These are phyloP conservation scores for Chlorella ohadii DNA, from an alignment of 139 green algal genomes.

Conservation along the genomic window DNA sequence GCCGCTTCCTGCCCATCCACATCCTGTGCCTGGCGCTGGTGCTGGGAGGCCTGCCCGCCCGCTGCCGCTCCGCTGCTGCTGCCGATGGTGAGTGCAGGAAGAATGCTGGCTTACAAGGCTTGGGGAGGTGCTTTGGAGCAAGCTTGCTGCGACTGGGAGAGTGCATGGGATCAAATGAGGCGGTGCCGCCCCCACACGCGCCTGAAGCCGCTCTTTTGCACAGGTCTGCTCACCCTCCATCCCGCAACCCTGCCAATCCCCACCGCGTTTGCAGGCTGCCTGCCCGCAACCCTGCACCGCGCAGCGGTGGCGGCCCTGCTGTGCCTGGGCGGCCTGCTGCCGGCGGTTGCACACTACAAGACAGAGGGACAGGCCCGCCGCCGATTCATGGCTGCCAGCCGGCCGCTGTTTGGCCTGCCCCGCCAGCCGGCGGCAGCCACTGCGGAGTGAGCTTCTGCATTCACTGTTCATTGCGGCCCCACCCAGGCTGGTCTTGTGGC, in stretches of 20 bases:
- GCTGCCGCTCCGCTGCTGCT: neutral
- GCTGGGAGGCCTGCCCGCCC: neutral
- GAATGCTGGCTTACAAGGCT: neutral
- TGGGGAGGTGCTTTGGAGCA: no score
- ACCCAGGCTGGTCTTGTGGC: no score
- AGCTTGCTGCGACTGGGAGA: no score
- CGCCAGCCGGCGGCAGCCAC: neutral
- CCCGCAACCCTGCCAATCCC: no score
- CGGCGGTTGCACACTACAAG: neutral
- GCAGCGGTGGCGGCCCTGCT: neutral
- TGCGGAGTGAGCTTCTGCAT: neutral
- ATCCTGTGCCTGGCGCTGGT: neutral
- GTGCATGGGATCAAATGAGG: no score
- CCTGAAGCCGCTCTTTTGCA: no score
- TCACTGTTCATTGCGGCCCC: no score
- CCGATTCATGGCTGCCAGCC: neutral
- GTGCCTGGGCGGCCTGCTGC: neutral
- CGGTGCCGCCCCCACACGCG: no score
- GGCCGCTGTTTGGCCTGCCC: neutral
- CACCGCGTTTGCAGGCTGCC: neutral
- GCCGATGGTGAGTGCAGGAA: neutral
- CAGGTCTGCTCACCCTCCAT: neutral
- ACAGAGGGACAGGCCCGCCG: neutral
- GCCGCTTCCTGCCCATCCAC: constrained; percentile 13
- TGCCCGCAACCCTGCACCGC: neutral